These are phyloP conservation scores for Penicillium paneum DNA, from an alignment of 2,329 filamentous ascomycete genomes.

Conservation along the genomic window DNA sequence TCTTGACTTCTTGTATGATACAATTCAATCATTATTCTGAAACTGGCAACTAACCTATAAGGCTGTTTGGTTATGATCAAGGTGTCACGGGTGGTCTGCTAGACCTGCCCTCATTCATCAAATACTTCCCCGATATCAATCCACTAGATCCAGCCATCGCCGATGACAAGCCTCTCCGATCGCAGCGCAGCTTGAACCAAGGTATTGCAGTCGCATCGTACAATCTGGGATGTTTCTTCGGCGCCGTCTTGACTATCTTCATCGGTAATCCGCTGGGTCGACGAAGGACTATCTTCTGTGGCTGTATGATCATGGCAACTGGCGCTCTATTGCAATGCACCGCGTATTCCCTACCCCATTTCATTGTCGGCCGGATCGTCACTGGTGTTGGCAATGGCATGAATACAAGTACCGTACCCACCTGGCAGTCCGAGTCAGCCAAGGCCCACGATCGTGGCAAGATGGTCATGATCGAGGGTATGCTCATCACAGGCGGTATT, in stretches of 20 bases:
- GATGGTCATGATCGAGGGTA: conserved; percentile 51
- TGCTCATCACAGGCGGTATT: conserved; percentile 48
- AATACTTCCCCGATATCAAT: conserved; percentile 38
- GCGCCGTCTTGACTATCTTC: conserved; percentile 48
- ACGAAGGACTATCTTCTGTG: conserved; percentile 20
- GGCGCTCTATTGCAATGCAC: conserved; percentile 22
- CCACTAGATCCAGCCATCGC: conserved; percentile 9
- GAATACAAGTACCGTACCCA: conserved; percentile 50
- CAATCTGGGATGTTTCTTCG: conserved; percentile 49
- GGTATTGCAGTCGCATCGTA: conserved; percentile 43
- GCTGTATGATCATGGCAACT: conserved; percentile 41
- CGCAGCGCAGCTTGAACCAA: conserved; percentile 25
- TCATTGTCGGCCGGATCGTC: conserved; percentile 48
- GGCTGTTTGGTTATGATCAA: conserved; percentile 40
- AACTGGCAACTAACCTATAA: conserved; percentile 16
- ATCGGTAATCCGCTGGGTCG: conserved; percentile 40
- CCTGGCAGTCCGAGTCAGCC: conserved; percentile 40
- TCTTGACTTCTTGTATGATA: conserved; percentile 36
- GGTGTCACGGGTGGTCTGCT: conserved; percentile 45
- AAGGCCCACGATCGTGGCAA: conserved; percentile 30
- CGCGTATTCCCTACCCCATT: conserved; percentile 33
- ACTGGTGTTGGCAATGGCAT: conserved; percentile 52
- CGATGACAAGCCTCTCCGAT: neutral
- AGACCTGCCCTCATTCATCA: conserved; percentile 40
- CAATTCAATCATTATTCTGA: neutral